A percentile compares a stretch with the other conserved stretches of the same genome.
These are phyloP conservation scores for Pythium aphanidermatum DNA, from an alignment of 352 stramenopile species.

Conservation along the genomic window DNA sequence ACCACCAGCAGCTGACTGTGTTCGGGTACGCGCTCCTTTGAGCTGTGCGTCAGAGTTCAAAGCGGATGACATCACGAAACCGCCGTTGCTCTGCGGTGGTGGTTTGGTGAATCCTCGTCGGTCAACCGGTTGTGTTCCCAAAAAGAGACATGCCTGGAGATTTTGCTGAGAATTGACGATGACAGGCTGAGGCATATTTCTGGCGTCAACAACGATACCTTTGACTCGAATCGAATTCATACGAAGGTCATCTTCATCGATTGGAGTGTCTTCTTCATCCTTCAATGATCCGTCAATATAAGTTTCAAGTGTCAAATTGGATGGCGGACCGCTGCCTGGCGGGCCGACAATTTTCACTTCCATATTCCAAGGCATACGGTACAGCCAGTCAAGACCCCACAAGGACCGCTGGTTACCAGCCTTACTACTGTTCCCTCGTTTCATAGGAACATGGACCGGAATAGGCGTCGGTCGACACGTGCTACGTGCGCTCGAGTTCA, in stretches of 20 bases:
- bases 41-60: constrained; percentile 51
- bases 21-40: constrained; percentile 37
- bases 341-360: constrained; percentile 87
- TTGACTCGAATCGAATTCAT: constrained; percentile 88
- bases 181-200: constrained; percentile 82
- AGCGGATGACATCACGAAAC: constrained; percentile 61
- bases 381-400: constrained; percentile 86
- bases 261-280: constrained; percentile 56
- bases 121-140: constrained; percentile 82
- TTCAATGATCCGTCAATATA: constrained; percentile 80
- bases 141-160: constrained; percentile 79
- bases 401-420: constrained; percentile 55
- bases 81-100: constrained; percentile 79
- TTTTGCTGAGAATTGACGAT: constrained; percentile 86
- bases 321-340: constrained; percentile 76
- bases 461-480: constrained; percentile 71
- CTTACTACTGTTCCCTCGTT: constrained; percentile 64
- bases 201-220: constrained; percentile 81
- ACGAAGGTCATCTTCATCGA: constrained; percentile 72
- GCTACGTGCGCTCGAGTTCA: constrained; percentile 24
- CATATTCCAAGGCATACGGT: constrained; percentile 90
- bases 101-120: constrained; percentile 82
- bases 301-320: constrained; percentile 81
- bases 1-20: constrained; percentile 39
- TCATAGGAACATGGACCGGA: constrained; percentile 79